Base-by-base conservation (phyloP, 495 filamentous ascomycete species). In the Penicillium argentinense region DNA sequence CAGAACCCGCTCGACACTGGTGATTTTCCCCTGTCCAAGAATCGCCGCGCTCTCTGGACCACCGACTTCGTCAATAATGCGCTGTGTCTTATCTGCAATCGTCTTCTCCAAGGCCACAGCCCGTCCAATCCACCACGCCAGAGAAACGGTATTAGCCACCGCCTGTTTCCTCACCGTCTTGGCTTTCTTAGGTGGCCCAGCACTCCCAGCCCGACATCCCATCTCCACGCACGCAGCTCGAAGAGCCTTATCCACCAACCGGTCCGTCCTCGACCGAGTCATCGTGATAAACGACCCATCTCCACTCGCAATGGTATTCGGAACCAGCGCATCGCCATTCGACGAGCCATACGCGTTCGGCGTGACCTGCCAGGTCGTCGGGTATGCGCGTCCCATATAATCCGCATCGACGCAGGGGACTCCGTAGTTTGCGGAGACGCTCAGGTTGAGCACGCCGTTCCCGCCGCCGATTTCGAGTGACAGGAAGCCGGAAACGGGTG, bases 11-110 rank as follows among this genome's bases (percentile, higher is more conserved):
- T 80, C 73, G 0, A 86, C 82, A 8, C 69, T 73, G 0, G 77
- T 71, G 37, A 84, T 79, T 60, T 86, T 86, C 8, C 82, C 82
- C 44, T 77, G 73, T 53, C 77, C 83, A 4, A 85, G 56, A 13
- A 85, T 72, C 42, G 65, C 73, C 0, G 71, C 80, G 6, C 71
- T 69, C 14, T 74, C 66, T 0, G 61, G 43, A 0, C 80, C 81
- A 2, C 78, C 80, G 32, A 76, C 76, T 52, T 80, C 76, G 6
- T 76, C 69, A 8, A 84, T 67, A 36, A 84, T 83, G 0, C 70
- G 67, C 53, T 81, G 76, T 0, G 77, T 78, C 9, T 64, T 68
- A 30, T 79, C 79, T 0, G 58, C 53, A 24, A 61, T 56, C 27
- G 62, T 61, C 27, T 72, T 64, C n/a, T 77, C 75, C 36, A 65